Percentiles rank a stretch among this genome's conserved stretches.
Conservation (phyloP, 106 monocot species). For the Phalaenopsis equestris region DNA sequence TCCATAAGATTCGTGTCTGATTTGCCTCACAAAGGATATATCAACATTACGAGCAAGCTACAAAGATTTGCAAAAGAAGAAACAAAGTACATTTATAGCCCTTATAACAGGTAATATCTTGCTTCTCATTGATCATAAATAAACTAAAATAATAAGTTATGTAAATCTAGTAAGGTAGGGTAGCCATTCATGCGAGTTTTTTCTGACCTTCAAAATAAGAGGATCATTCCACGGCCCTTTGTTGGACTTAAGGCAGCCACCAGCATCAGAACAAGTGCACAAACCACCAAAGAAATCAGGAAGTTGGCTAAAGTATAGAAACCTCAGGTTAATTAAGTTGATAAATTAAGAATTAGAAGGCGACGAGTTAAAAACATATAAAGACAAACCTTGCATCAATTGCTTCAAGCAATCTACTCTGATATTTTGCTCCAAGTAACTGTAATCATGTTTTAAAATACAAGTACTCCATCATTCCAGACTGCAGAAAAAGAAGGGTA, state of each 20-base stretch:
- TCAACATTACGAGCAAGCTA: slow-evolving; percentile 53
- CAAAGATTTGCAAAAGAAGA: slow-evolving; percentile 3
- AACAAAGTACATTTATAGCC: background rate
- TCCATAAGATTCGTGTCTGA: slow-evolving; percentile 29
- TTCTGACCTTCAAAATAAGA: slow-evolving; percentile 50
- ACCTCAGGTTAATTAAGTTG: background rate
- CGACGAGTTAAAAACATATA: background rate
- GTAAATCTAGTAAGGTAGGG: background rate
- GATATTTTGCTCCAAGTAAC: slow-evolving; percentile 88
- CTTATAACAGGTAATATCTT: background rate
- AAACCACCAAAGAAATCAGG: slow-evolving; percentile 75
- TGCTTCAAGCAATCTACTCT: slow-evolving; percentile 72
- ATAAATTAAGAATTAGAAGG: background rate
- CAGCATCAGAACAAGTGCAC: slow-evolving; percentile 47
- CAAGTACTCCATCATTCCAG: background rate
- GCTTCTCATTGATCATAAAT: background rate
- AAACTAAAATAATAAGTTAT: background rate
- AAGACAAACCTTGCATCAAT: slow-evolving; percentile 72
- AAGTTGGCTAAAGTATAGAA: slow-evolving; percentile 59
- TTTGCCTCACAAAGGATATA: slow-evolving; percentile 32
- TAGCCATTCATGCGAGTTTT: slow-evolving; percentile 16
- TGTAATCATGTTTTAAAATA: slow-evolving; percentile 12
- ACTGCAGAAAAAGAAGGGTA: background rate
- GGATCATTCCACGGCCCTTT: slow-evolving; percentile 74
- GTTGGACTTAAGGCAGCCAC: slow-evolving; percentile 61